Conservation (phyloP, 2,329 filamentous ascomycete species). For the Aspergillus ibericus region DNA sequence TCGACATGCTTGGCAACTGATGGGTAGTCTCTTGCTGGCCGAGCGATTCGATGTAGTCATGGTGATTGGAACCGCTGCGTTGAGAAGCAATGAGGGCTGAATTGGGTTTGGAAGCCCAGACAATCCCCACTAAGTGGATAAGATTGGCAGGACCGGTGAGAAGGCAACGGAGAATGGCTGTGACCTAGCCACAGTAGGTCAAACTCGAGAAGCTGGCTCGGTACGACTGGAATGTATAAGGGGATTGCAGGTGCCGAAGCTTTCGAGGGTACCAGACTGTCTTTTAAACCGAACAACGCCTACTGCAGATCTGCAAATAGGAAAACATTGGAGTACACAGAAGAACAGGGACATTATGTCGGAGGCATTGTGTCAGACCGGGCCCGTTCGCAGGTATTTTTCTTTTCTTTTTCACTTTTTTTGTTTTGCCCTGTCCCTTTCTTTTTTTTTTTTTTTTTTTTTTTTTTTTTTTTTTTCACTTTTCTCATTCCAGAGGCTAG, state of each 20-base stretch:
- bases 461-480: background rate
- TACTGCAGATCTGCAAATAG: background rate
- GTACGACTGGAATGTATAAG: background rate
- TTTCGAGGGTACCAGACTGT: background rate
- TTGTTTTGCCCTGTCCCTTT: no score
- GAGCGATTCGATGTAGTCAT: conserved; percentile 29
- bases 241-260: background rate
- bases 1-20: conserved; percentile 44
- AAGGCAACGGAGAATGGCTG: background rate
- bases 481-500: background rate
- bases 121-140: background rate
- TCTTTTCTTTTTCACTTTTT: background rate
- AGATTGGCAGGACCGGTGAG: background rate
- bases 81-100: background rate
- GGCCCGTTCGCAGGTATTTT: background rate
- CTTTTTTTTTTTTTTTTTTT: background rate
- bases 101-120: background rate
- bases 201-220: background rate
- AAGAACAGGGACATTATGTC: background rate
- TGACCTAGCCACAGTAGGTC: background rate
- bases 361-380: background rate
- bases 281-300: background rate
- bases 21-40: conserved; percentile 37
- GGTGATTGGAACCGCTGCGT: background rate
- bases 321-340: background rate